Percentiles rank a stretch among this genome's conserved stretches.
These are phyloP conservation scores for Lenzites betulinus DNA, from an alignment of 768 basidiomycete genomes.

Conservation along the genomic window DNA sequence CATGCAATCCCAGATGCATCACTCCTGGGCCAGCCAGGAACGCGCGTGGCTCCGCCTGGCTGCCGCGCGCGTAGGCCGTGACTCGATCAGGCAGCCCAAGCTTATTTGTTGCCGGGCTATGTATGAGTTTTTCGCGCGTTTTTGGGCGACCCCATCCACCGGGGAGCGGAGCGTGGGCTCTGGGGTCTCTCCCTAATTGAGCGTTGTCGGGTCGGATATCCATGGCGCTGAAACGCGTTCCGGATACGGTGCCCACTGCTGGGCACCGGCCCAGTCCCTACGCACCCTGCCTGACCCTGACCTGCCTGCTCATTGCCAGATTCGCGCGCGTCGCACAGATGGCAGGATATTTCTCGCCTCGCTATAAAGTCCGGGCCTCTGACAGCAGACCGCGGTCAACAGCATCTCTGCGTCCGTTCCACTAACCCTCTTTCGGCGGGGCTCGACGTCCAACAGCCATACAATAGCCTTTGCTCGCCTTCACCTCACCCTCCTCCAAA, in stretches of 20 bases:
- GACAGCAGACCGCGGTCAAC: constrained; percentile 12
- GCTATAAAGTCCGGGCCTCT: constrained; percentile 9
- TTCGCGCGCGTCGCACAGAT: constrained; percentile 5
- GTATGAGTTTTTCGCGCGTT: constrained; percentile 7
- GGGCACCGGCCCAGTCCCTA: constrained; percentile 4
- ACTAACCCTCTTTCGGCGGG: constrained; percentile 16
- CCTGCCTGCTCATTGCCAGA: constrained; percentile 13
- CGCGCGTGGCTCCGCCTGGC: background rate
- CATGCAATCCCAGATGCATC: background rate
- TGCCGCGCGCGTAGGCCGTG: background rate
- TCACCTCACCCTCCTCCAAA: constrained; percentile 6
- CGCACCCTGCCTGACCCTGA: constrained; percentile 10
- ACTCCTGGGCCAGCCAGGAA: background rate
- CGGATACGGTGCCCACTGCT: constrained; percentile 6
- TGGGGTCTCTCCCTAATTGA: constrained; percentile 6
- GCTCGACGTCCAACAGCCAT: constrained; percentile 11
- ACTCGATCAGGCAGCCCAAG: constrained; percentile 14
- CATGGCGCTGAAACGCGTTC: constrained; percentile 21
- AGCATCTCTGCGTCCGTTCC: constrained; percentile 12
- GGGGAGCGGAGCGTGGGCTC: background rate
- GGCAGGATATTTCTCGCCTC: constrained; percentile 4
- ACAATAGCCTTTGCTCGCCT: constrained; percentile 6
- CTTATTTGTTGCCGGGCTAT: constrained; percentile 6
- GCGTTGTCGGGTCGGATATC: constrained; percentile 4
- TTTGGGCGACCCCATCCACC: constrained; percentile 7